These are phyloP conservation scores for Clonostachys chloroleuca DNA, from an alignment of 2,329 filamentous ascomycete species.

Conservation along the genomic window DNA sequence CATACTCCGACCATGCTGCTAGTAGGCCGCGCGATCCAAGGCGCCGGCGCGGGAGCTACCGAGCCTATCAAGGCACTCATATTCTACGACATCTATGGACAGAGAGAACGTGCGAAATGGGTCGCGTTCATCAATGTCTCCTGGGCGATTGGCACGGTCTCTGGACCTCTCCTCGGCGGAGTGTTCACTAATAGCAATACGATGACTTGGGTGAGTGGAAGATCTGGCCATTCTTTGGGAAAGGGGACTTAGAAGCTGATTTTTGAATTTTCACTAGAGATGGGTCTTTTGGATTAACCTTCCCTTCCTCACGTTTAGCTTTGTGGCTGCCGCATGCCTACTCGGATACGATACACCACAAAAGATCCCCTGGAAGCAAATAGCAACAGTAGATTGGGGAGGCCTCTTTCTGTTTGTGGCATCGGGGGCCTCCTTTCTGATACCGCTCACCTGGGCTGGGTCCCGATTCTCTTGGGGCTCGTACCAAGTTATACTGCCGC, in stretches of 20 bases:
- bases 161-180: slow-evolving; percentile 17
- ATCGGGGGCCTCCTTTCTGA: slow-evolving; percentile 8
- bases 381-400: slow-evolving; percentile 51
- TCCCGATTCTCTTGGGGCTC: slow-evolving; percentile 12
- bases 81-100: slow-evolving; percentile 31
- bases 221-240: neutral
- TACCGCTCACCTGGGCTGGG: slow-evolving; percentile 9
- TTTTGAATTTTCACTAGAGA: slow-evolving; percentile 7
- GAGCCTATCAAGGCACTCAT: slow-evolving; percentile 24
- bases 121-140: slow-evolving; percentile 30
- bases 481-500: slow-evolving; percentile 45
- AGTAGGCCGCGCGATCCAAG: slow-evolving; percentile 24
- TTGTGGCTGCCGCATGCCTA: slow-evolving; percentile 14
- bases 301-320: slow-evolving; percentile 16
- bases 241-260: neutral
- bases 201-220: neutral
- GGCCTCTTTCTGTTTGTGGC: slow-evolving; percentile 53
- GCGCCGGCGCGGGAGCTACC: slow-evolving; percentile 26
- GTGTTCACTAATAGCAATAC: neutral
- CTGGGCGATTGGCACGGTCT: slow-evolving; percentile 51
- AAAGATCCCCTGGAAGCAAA: slow-evolving; percentile 1
- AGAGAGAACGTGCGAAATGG: slow-evolving; percentile 33
- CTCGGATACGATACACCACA: slow-evolving; percentile 13
- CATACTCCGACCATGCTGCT: slow-evolving; percentile 20
- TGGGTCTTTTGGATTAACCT: slow-evolving; percentile 30